Evolutionary conservation across 306 rosid genomes (phyloP).

Genomic region (Mimosa pudica): DNA sequence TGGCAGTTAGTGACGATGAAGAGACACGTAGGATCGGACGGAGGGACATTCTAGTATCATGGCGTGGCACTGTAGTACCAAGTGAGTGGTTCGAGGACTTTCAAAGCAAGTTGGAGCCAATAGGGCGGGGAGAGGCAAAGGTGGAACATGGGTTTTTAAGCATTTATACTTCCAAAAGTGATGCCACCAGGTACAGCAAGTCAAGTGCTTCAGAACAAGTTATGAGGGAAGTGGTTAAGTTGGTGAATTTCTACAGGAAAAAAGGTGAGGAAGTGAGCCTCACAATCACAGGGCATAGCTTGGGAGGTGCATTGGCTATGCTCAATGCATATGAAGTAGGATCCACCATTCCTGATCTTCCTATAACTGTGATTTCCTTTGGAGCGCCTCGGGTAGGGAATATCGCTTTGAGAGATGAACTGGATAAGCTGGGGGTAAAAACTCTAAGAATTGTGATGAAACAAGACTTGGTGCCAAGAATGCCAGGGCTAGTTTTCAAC

Average conservation of each 20-base stretch:
- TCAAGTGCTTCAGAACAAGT: constrained; percentile 74
- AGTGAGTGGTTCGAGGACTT: constrained; percentile 72
- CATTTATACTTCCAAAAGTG: constrained; percentile 58
- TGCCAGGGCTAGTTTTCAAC: constrained; percentile 63
- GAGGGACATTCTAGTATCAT: constrained; percentile 61
- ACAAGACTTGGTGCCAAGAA: constrained; percentile 63
- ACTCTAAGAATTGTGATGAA: constrained; percentile 45
- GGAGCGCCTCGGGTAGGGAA: constrained; percentile 82
- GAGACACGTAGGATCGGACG: constrained; percentile 62
- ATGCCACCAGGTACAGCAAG: constrained; percentile 57
- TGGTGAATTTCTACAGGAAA: constrained; percentile 37
- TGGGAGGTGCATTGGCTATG: constrained; percentile 72
- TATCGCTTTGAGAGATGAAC: constrained; percentile 55
- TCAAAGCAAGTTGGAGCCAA: constrained; percentile 52
- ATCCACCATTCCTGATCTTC: constrained; percentile 33
- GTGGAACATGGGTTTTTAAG: constrained; percentile 70
- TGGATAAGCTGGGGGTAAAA: constrained; percentile 52
- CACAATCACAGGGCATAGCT: constrained; percentile 74
- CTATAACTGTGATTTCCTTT: constrained; percentile 61
- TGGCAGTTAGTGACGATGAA: constrained; percentile 55
- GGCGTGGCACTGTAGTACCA: constrained; percentile 71
- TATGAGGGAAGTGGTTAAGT: constrained; percentile 47
- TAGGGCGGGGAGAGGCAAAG: constrained; percentile 48
- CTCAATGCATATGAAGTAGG: constrained; percentile 66
- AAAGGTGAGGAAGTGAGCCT: constrained; percentile 64